Evolutionary conservation across 1,284 basidiomycete species (phyloP).

Genomic region (Coniophora puteana): DNA sequence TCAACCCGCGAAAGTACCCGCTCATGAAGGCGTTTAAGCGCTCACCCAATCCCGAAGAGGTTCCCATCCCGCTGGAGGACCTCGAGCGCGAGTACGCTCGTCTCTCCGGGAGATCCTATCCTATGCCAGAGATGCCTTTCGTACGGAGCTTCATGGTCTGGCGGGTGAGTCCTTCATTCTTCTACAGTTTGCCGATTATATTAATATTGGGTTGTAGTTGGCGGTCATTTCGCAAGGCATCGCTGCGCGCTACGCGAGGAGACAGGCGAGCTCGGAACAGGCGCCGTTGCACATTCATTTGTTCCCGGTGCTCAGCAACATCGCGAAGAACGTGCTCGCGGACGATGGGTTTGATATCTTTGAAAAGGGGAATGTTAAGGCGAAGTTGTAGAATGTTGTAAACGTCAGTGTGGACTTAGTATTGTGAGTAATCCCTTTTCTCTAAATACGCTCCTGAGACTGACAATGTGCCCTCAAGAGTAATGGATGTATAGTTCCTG

Average conservation of each 20-base stretch:
- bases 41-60: conserved; percentile 42
- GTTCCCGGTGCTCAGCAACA: conserved; percentile 63
- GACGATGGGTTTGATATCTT: conserved; percentile 43
- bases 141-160: conserved; percentile 88
- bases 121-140: conserved; percentile 73
- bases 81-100: conserved; percentile 77
- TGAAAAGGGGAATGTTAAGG: conserved; percentile 18
- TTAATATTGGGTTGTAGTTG: conserved; percentile 40
- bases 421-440: no score
- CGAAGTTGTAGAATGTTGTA: conserved; percentile 41
- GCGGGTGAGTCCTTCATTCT: conserved; percentile 49
- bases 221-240: conserved; percentile 92
- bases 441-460: no score
- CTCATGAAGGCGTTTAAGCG: conserved; percentile 61
- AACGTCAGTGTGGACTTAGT: no score
- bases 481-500: no score
- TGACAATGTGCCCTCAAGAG: no score
- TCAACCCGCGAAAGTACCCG: no score
- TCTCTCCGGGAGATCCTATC: conserved; percentile 58
- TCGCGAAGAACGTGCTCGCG: conserved; percentile 60
- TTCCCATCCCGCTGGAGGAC: conserved; percentile 68
- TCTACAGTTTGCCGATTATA: conserved; percentile 1
- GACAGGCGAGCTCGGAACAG: conserved; percentile 83
- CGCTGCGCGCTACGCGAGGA: conserved; percentile 80
- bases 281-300: conserved; percentile 53